A percentile compares a stretch with the other conserved stretches of the same genome.
phyloP scores from a whole-genome alignment of 306 rosid genomes.

The Citrullus amarus region DNA sequence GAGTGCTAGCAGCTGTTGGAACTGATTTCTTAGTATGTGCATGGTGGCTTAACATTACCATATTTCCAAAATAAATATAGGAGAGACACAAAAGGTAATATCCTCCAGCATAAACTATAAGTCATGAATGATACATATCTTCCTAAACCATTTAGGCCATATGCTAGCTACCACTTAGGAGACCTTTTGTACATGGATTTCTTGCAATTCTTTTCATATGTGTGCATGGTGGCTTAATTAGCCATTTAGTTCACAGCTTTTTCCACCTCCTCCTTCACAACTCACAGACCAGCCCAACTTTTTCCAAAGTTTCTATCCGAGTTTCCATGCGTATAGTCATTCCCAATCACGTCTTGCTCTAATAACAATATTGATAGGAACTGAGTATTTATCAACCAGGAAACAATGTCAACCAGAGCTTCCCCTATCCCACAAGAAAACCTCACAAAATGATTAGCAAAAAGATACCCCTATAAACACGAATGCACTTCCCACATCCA shows the following conservation, averaged over 20 bases:
- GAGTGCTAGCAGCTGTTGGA: neutral
- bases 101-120: neutral
- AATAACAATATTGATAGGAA: too few species aligned
- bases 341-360: too few species aligned
- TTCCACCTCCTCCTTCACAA: too few species aligned
- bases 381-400: too few species aligned
- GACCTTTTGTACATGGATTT: neutral
- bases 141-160: neutral
- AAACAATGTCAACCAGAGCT: too few species aligned
- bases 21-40: neutral
- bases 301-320: too few species aligned
- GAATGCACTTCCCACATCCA: neutral
- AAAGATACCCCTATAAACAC: neutral
- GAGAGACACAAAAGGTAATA: neutral
- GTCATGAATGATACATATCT: neutral
- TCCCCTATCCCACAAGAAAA: too few species aligned
- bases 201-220: neutral
- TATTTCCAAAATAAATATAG: neutral
- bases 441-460: too few species aligned
- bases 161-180: neutral
- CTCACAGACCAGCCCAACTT: too few species aligned
- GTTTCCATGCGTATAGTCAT: too few species aligned
- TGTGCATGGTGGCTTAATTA: neutral
- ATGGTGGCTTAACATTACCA: neutral
- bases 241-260: neutral